Conservation (phyloP, 2,329 filamentous ascomycete genomes). For the Eutypa lata region DNA sequence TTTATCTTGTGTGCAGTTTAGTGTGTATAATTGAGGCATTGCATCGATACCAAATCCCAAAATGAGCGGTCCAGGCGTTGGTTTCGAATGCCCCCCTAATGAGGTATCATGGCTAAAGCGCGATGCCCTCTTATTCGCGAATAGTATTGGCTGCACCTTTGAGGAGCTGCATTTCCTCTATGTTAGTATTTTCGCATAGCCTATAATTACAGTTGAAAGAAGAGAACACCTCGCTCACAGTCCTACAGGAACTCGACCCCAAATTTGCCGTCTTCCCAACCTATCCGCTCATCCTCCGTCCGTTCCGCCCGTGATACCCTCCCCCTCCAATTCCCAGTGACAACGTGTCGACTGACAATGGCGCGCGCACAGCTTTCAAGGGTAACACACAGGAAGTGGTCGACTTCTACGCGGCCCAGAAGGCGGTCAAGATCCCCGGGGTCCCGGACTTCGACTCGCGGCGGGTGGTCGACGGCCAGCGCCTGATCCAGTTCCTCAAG, state of each 20-base stretch:
- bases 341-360: conserved; percentile 3
- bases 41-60: conserved; percentile 8
- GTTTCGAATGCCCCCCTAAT: conserved; percentile 74
- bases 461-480: conserved; percentile 80
- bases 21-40: not conserved
- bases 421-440: conserved; percentile 64
- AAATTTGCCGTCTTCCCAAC: conserved; percentile 87
- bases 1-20: not conserved
- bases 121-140: conserved; percentile 85
- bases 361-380: conserved; percentile 64
- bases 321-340: not conserved
- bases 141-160: conserved; percentile 79
- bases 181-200: conserved; percentile 39
- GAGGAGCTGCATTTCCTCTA: conserved; percentile 93
- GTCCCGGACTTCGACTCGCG: conserved; percentile 73
- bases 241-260: conserved; percentile 75
- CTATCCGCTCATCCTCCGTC: conserved; percentile 77
- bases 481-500: conserved; percentile 73
- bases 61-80: conserved; percentile 56
- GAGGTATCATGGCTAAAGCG: conserved; percentile 84
- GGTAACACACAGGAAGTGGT: conserved; percentile 70
- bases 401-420: conserved; percentile 76
- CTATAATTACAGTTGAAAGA: conserved; percentile 3
- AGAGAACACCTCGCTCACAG: not conserved
- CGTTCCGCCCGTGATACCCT: conserved; percentile 71